These are phyloP conservation scores for Stemphylium lycopersici DNA, from an alignment of 2,329 filamentous ascomycete species.

Conservation along the genomic window DNA sequence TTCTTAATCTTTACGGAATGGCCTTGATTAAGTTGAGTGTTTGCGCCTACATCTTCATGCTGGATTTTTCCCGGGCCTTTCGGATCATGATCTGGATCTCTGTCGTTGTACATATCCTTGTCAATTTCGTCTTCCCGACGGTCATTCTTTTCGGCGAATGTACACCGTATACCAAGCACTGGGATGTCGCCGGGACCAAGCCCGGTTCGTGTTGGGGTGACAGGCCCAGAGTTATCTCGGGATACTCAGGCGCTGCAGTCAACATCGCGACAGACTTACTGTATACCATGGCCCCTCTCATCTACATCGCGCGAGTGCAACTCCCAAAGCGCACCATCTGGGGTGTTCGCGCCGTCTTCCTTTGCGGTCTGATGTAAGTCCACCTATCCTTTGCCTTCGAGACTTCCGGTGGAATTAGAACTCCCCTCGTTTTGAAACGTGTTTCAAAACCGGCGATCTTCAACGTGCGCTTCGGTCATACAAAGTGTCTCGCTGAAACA, in stretches of 20 bases:
- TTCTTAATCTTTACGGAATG: slow-evolving; percentile 37
- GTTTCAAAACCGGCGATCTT: too few species aligned
- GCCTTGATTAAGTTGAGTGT: slow-evolving; percentile 38
- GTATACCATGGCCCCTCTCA: slow-evolving; percentile 31
- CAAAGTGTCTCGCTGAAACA: too few species aligned
- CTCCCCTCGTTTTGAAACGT: too few species aligned
- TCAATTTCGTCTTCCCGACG: slow-evolving; percentile 33
- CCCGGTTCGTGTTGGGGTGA: slow-evolving; percentile 32
- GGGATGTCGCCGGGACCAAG: slow-evolving; percentile 26
- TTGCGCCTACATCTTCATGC: slow-evolving; percentile 34
- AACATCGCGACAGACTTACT: slow-evolving; percentile 36
- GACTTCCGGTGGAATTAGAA: too few species aligned
- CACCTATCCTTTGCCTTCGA: too few species aligned
- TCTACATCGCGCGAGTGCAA: slow-evolving; percentile 33
- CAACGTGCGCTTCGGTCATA: too few species aligned
- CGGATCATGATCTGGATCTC: slow-evolving; percentile 31
- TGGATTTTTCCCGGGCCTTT: slow-evolving; percentile 32
- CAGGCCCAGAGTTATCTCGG: slow-evolving; percentile 32
- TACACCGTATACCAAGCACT: slow-evolving; percentile 30
- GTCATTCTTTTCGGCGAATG: slow-evolving; percentile 33
- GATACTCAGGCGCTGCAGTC: slow-evolving; percentile 32
- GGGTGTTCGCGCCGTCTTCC: slow-evolving; percentile 36
- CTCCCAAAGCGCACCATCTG: slow-evolving; percentile 32
- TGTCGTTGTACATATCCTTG: slow-evolving; percentile 24
- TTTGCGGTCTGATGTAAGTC: slow-evolving; percentile 34